Percentiles rank a stretch among this genome's conserved stretches.
Conservation (phyloP, 352 stramenopile genomes). For the Globisporangium nodosum region DNA sequence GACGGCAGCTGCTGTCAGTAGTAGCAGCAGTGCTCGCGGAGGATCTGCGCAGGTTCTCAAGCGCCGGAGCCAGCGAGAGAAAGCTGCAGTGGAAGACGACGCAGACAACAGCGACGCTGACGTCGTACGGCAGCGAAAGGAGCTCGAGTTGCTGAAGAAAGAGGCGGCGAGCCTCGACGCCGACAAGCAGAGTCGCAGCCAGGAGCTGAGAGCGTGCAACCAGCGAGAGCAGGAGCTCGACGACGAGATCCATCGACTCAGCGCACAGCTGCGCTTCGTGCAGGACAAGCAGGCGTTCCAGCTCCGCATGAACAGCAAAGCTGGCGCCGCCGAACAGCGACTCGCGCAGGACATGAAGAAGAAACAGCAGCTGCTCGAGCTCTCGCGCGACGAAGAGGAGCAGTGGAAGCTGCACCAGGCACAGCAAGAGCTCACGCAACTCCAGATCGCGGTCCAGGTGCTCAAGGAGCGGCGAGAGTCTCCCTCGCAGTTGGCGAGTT, state of each 20-base stretch:
- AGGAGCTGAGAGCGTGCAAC: conserved; percentile 20
- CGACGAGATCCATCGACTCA: conserved; percentile 24
- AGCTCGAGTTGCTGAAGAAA: conserved; percentile 34
- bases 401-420: conserved; percentile 46
- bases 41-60: background rate
- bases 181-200: conserved; percentile 18
- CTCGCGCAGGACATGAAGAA: conserved; percentile 30
- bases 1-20: background rate
- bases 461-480: conserved; percentile 15
- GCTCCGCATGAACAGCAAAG: conserved; percentile 29
- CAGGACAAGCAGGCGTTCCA: conserved; percentile 47
- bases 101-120: conserved; percentile 7
- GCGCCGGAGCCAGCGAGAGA: conserved; percentile 2
- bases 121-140: conserved; percentile 22
- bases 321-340: conserved; percentile 10
- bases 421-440: conserved; percentile 49
- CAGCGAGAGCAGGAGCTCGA: conserved; percentile 25
- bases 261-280: conserved; percentile 37
- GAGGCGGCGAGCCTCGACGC: conserved; percentile 26
- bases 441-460: conserved; percentile 50
- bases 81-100: conserved; percentile 6
- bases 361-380: conserved; percentile 30
- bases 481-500: background rate
- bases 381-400: conserved; percentile 51
- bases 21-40: background rate